Evolutionary conservation across 345 rosid genomes (phyloP).

Genomic region (Linum usitatissimum): DNA sequence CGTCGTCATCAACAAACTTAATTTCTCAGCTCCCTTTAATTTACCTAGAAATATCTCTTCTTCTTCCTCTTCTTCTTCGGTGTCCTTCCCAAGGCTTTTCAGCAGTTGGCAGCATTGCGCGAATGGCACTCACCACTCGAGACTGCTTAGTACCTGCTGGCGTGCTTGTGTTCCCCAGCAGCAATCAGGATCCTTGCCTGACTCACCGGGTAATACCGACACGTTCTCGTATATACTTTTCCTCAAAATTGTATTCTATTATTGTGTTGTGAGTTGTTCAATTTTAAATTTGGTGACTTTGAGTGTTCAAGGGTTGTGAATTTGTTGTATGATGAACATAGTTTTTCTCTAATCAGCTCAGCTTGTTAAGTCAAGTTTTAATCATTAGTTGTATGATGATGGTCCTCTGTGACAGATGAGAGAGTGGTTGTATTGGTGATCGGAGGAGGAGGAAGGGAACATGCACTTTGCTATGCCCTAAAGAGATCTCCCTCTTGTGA

Average conservation of each 20-base stretch:
- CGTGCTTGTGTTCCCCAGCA: neutral
- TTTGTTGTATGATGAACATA: too few species aligned
- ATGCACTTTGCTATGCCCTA: conserved; percentile 81
- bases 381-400: neutral
- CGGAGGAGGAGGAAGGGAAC: conserved; percentile 97
- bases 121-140: neutral
- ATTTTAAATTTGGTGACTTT: too few species aligned
- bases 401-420: conserved; percentile 30
- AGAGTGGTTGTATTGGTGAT: conserved; percentile 69
- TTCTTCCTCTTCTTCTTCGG: neutral
- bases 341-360: too few species aligned
- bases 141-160: neutral
- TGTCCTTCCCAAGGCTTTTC: neutral
- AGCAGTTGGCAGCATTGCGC: neutral
- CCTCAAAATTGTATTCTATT: neutral
- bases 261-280: neutral
- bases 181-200: neutral
- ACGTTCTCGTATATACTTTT: neutral
- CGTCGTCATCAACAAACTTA: neutral
- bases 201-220: neutral
- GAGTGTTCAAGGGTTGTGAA: too few species aligned
- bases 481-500: conserved; percentile 62
- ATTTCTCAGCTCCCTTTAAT: neutral
- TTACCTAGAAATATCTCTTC: neutral
- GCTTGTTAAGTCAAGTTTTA: neutral